phyloP scores from a whole-genome alignment of 2,329 filamentous ascomycete genomes.

The Aureobasidium sp. region DNA sequence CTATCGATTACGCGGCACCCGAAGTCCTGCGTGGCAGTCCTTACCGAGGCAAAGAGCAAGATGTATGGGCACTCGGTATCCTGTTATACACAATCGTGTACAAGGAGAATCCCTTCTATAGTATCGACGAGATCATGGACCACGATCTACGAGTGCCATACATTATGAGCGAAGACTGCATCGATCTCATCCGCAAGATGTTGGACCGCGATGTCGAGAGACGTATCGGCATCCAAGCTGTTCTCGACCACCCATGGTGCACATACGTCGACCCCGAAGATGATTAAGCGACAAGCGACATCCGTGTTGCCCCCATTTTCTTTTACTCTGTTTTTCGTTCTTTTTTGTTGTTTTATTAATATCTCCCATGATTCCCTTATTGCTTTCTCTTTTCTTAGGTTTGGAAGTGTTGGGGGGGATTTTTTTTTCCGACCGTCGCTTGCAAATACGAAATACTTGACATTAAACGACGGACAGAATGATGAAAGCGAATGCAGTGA shows the following conservation, averaged over 20 bases:
- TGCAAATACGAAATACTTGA: background rate
- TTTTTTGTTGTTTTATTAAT: background rate
- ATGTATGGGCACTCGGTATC: conserved; percentile 96
- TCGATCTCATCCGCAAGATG: conserved; percentile 86
- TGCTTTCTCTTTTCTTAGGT: background rate
- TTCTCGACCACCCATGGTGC: conserved; percentile 85
- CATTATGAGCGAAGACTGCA: conserved; percentile 80
- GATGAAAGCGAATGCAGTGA: background rate
- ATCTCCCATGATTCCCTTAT: background rate
- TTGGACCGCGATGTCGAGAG: conserved; percentile 79
- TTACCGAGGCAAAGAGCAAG: conserved; percentile 93
- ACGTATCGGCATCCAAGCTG: conserved; percentile 77
- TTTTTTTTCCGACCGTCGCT: background rate
- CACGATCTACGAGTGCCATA: conserved; percentile 88
- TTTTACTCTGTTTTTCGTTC: background rate
- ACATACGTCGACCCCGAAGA: conserved; percentile 15
- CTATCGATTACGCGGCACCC: conserved; percentile 97
- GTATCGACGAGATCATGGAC: conserved; percentile 98
- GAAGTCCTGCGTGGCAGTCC: conserved; percentile 89
- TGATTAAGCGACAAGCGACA: background rate
- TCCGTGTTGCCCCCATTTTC: background rate
- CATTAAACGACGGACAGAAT: background rate
- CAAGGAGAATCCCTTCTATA: conserved; percentile 99
- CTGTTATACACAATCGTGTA: conserved; percentile 97
- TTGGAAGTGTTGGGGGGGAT: background rate